A percentile compares a stretch with the other conserved stretches of the same genome.
Conservation (phyloP, 352 stramenopile species). For the Pythium periplocum region DNA sequence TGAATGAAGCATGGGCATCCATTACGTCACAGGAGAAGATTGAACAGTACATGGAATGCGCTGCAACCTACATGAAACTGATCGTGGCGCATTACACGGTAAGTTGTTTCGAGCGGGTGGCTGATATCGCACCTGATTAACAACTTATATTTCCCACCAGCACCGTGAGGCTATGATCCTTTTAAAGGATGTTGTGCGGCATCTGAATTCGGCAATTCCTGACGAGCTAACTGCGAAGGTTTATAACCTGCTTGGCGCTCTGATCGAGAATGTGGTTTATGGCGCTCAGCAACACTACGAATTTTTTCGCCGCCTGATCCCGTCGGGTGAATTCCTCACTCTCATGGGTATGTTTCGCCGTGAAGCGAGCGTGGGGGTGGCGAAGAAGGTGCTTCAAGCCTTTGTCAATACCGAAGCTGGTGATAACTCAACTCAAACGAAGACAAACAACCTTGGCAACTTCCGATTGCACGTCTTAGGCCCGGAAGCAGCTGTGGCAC, state of each 20-base stretch:
- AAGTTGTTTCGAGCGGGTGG: background rate
- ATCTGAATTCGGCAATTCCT: slow-evolving; percentile 58
- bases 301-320: slow-evolving; percentile 76
- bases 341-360: slow-evolving; percentile 86
- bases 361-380: slow-evolving; percentile 72
- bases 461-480: slow-evolving; percentile 65
- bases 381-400: slow-evolving; percentile 77
- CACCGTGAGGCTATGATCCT: slow-evolving; percentile 78
- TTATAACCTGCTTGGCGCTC: slow-evolving; percentile 60
- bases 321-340: slow-evolving; percentile 64
- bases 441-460: slow-evolving; percentile 18
- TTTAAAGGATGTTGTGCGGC: slow-evolving; percentile 81
- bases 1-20: slow-evolving; percentile 82
- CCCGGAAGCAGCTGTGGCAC: slow-evolving; percentile 68
- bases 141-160: slow-evolving; percentile 7
- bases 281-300: slow-evolving; percentile 58
- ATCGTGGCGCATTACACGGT: slow-evolving; percentile 81
- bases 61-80: slow-evolving; percentile 80
- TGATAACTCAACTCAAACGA: slow-evolving; percentile 5
- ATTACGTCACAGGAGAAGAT: slow-evolving; percentile 74
- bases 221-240: slow-evolving; percentile 53
- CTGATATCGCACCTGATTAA: too few species aligned
- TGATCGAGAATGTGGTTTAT: slow-evolving; percentile 78
- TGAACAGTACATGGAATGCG: slow-evolving; percentile 76
- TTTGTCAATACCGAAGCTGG: slow-evolving; percentile 38